Evolutionary conservation across 2,329 filamentous ascomycete genomes (phyloP).

Genomic region (Xylariaceae sp.): DNA sequence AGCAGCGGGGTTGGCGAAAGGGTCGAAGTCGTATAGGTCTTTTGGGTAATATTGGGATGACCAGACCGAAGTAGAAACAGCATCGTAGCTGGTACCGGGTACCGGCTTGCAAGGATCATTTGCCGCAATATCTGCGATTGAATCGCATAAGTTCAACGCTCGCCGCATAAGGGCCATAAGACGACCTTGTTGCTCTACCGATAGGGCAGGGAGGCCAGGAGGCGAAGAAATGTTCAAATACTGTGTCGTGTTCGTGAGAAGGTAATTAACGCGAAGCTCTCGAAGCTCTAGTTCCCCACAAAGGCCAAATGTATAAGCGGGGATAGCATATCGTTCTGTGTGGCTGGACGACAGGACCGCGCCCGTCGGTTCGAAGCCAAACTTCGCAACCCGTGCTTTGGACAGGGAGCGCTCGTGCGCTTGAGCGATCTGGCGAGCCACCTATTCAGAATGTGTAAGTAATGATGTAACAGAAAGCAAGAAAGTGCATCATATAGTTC

Average conservation of each 20-base stretch:
- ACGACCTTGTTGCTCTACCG: constrained; percentile 4
- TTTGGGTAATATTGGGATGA: neutral
- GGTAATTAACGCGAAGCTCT: constrained; percentile 8
- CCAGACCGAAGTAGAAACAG: neutral
- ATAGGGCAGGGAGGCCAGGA: constrained; percentile 8
- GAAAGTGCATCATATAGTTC: too few relatives aligned
- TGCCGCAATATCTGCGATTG: constrained; percentile 24
- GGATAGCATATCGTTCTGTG: constrained; percentile 8
- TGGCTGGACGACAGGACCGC: constrained; percentile 17
- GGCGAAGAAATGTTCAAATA: constrained; percentile 8
- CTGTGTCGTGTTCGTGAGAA: constrained; percentile 7
- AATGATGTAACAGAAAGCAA: too few relatives aligned
- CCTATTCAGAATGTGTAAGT: constrained; percentile 4
- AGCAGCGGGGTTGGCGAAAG: constrained; percentile 7
- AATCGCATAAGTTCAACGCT: constrained; percentile 21
- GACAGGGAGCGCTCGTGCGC: constrained; percentile 17
- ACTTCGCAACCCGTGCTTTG: constrained; percentile 2
- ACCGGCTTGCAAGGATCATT: constrained; percentile 5
- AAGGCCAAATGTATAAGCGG: constrained; percentile 12
- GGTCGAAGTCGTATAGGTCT: constrained; percentile 7
- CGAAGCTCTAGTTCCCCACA: constrained; percentile 20
- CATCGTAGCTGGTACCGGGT: constrained; percentile 2
- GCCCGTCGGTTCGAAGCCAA: constrained; percentile 9
- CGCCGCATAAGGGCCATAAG: constrained; percentile 11
- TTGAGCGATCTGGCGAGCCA: constrained; percentile 3